Evolutionary conservation across 495 filamentous ascomycete species (phyloP).

Genomic region (Aspergillus diversus): DNA sequence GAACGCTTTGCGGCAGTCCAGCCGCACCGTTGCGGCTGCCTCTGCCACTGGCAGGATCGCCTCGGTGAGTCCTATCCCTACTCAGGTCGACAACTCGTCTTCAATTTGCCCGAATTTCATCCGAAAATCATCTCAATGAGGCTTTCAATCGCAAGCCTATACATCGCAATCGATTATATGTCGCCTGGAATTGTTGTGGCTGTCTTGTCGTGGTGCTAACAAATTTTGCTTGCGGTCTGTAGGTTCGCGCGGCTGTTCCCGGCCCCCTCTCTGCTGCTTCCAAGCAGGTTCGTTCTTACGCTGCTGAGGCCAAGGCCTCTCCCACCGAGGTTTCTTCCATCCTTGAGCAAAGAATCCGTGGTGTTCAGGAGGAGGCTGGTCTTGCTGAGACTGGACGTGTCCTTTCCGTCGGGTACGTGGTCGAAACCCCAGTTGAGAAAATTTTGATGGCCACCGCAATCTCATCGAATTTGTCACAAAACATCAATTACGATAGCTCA

Average conservation of each 20-base stretch:
- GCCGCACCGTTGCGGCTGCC: constrained; percentile 89
- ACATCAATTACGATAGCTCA: constrained; percentile 5
- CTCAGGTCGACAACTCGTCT: constrained; percentile 28
- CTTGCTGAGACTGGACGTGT: constrained; percentile 99
- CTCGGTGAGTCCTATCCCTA: constrained; percentile 74
- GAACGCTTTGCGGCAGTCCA: constrained; percentile 94
- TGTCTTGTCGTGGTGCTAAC: constrained; percentile 38
- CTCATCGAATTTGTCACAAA: constrained; percentile 33
- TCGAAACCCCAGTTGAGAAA: constrained; percentile 29
- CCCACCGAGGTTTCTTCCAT: constrained; percentile 99
- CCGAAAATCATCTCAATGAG: constrained; percentile 46
- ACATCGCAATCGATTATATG: constrained; percentile 30
- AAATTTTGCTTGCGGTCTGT: constrained; percentile 49
- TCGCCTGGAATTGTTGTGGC: constrained; percentile 37
- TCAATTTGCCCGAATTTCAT: constrained; percentile 36
- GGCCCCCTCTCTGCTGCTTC: constrained; percentile 69
- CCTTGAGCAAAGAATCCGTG: constrained; percentile 97
- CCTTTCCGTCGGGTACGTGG: constrained; percentile 95
- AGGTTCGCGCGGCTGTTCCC: constrained; percentile 88
- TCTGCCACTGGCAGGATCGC: constrained; percentile 87
- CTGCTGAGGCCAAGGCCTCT: constrained; percentile 88
- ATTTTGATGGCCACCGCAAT: constrained; percentile 39
- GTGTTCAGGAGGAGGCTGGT: constrained; percentile 93
- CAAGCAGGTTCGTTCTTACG: constrained; percentile 86
- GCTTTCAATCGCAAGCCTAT: constrained; percentile 35